Base-by-base conservation (phyloP, 108 stramenopile species). In the Thalassiosira profunda region DNA sequence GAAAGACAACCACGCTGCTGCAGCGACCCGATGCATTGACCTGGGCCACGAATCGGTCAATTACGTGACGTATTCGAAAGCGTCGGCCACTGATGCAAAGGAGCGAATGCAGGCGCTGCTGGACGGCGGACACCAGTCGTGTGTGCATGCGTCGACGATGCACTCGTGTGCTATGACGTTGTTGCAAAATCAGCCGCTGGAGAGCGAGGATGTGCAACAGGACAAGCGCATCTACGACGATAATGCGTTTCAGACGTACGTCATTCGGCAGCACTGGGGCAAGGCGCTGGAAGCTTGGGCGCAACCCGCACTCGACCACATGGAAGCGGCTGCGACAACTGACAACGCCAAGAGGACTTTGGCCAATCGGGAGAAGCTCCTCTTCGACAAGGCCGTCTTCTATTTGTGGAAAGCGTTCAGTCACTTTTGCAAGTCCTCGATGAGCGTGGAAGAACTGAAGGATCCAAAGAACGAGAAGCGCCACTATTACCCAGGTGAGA, bases 1-100 rank as follows among this genome's bases (percentile, higher is more conserved):
- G 80, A 14, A 81, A 81, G 53, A 81, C 80, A 5, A 76, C 74
- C 28, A 71, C 74, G 0, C 60, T 81, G 0, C 41, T 79, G 4
- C 65, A 67, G 71, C 78, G 3, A 15, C 60, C 2, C 65, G 60
- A 36, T 69, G 68, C 23, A 44, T 61, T 24, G 72, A 73, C 18
- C 31, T 72, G 11, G 57, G 65, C 28, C 78, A 79, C 25, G 43
- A 63, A 29, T 6, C 58, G 21, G 26, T 81, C n/a, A 63, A 55
- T 3, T 81, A 81, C 51, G 52, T 74, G 31, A 81, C 80, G 11
- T 81, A 66, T 57, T 43, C 53, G 11, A 53, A 55, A 17, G 69
- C 74, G 12, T 25, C 70, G 12, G 80, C 80, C 1, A n/a, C 23
- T 5, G 80, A 81, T 59, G 80, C 67, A 15, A 41, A 60, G 41